A percentile compares a stretch with the other conserved stretches of the same genome.
Conservation (phyloP, 305 asterid genomes). For the Lippia alba region DNA sequence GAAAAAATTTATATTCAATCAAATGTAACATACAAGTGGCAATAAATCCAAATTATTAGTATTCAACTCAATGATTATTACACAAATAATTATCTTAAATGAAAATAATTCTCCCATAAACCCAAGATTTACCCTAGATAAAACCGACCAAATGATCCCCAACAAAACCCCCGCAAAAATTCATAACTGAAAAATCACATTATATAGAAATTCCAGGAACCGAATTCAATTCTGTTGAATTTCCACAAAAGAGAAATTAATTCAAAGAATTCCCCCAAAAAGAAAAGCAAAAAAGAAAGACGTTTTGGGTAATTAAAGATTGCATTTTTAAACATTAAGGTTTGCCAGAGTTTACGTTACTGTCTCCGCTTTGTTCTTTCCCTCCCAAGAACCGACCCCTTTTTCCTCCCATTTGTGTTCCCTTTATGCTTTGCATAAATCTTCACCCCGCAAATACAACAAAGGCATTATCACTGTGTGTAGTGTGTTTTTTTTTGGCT, state of each 20-base stretch:
- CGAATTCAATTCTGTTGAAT: slow-evolving; percentile 30
- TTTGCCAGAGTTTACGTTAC: slow-evolving; percentile 31
- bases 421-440: slow-evolving; percentile 32
- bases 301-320: slow-evolving; percentile 19
- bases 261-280: slow-evolving; percentile 13
- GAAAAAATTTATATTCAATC: neutral
- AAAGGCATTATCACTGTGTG: slow-evolving; percentile 29
- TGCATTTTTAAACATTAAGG: slow-evolving; percentile 10
- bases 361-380: slow-evolving; percentile 33
- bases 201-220: slow-evolving; percentile 31
- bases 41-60: slow-evolving; percentile 26
- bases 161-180: slow-evolving; percentile 7
- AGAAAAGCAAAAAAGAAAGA: neutral
- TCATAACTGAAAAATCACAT: slow-evolving; percentile 41
- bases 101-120: slow-evolving; percentile 35
- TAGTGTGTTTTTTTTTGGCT: neutral
- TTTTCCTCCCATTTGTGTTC: neutral
- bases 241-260: neutral
- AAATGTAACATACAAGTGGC: neutral
- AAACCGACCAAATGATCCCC: neutral
- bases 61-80: slow-evolving; percentile 34
- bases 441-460: neutral
- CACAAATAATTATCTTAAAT: slow-evolving; percentile 34
- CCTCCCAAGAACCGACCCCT: slow-evolving; percentile 36
- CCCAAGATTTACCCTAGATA: neutral